These are phyloP conservation scores for Excoecaria agallocha DNA, from an alignment of 345 rosid species.

Conservation along the genomic window DNA sequence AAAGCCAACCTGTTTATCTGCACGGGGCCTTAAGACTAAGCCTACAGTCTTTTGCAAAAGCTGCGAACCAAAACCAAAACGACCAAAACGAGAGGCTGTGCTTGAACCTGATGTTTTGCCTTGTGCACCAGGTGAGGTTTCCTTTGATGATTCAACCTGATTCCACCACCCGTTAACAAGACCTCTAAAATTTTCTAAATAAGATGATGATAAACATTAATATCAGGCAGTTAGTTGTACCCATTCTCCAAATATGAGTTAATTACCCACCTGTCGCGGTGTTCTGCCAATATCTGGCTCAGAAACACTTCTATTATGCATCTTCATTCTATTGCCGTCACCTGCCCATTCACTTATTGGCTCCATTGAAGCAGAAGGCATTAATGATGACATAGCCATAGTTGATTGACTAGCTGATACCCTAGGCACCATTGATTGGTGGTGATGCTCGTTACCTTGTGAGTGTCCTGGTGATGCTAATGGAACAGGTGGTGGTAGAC, in stretches of 20 bases:
- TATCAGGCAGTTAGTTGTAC: slow-evolving; percentile 6
- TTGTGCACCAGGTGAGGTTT: slow-evolving; percentile 48
- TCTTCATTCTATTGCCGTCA: slow-evolving; percentile 57
- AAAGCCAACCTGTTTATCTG: slow-evolving; percentile 65
- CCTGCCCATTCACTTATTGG: slow-evolving; percentile 61
- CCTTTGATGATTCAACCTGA: slow-evolving; percentile 62
- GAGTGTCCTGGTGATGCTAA: slow-evolving; percentile 37
- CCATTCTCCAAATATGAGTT: slow-evolving; percentile 5
- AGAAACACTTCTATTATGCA: slow-evolving; percentile 73
- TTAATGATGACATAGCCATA: slow-evolving; percentile 65
- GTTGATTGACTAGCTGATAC: slow-evolving; percentile 73
- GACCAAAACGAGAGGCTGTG: slow-evolving; percentile 67
- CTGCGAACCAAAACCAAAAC: slow-evolving; percentile 76
- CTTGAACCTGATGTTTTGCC: slow-evolving; percentile 50
- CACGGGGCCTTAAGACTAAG: slow-evolving; percentile 68
- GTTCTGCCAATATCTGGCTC: slow-evolving; percentile 79
- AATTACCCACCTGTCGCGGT: slow-evolving; percentile 60
- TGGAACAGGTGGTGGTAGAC: slow-evolving; percentile 62
- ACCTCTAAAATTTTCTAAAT: slow-evolving; percentile 10
- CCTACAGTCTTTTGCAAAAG: slow-evolving; percentile 85
- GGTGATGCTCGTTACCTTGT: slow-evolving; percentile 42
- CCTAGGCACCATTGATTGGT: slow-evolving; percentile 43
- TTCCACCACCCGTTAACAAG: slow-evolving; percentile 20
- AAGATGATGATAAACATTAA: slow-evolving; percentile 5
- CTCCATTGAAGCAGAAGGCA: slow-evolving; percentile 74